Evolutionary conservation across 305 asterid genomes (phyloP).

Genomic region (Fraxinus sp.): DNA sequence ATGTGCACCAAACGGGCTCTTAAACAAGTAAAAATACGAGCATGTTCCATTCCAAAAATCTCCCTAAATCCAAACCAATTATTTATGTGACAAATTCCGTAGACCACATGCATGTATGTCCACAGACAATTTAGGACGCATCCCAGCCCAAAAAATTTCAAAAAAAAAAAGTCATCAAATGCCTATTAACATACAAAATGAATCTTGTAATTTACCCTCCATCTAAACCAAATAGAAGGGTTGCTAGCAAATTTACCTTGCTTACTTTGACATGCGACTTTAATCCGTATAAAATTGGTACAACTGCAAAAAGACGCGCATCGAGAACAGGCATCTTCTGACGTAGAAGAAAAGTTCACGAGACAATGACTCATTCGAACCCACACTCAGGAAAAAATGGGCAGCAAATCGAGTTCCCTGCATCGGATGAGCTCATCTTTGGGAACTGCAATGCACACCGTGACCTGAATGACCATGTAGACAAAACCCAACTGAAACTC

Average conservation of each 20-base stretch:
- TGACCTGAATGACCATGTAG: slow-evolving; percentile 31
- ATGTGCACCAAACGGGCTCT: no score
- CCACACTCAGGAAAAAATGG: slow-evolving; percentile 25
- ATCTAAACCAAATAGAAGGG: slow-evolving; percentile 32
- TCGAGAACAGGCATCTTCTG: slow-evolving; percentile 41
- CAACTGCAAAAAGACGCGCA: slow-evolving; percentile 34
- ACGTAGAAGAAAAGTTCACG: slow-evolving; percentile 42
- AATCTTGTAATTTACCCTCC: slow-evolving; percentile 30
- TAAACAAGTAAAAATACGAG: background rate
- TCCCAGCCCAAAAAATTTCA: slow-evolving; percentile 23
- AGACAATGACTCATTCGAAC: slow-evolving; percentile 28
- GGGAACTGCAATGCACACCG: slow-evolving; percentile 16
- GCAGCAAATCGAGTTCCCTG: slow-evolving; percentile 32
- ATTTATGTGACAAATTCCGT: background rate
- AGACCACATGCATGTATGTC: slow-evolving; percentile 31
- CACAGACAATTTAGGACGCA: slow-evolving; percentile 29
- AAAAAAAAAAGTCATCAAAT: slow-evolving; percentile 21
- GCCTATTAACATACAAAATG: slow-evolving; percentile 33
- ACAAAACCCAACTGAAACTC: slow-evolving; percentile 30
- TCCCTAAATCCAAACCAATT: slow-evolving; percentile 20
- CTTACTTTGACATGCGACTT: slow-evolving; percentile 19
- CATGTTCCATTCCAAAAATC: slow-evolving; percentile 32
- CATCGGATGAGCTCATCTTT: slow-evolving; percentile 20
- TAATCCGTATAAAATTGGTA: slow-evolving; percentile 38
- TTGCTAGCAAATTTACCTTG: slow-evolving; percentile 13